Conservation (phyloP, 2,329 filamentous ascomycete genomes). For the Ophidiomyces ophidiicola region DNA sequence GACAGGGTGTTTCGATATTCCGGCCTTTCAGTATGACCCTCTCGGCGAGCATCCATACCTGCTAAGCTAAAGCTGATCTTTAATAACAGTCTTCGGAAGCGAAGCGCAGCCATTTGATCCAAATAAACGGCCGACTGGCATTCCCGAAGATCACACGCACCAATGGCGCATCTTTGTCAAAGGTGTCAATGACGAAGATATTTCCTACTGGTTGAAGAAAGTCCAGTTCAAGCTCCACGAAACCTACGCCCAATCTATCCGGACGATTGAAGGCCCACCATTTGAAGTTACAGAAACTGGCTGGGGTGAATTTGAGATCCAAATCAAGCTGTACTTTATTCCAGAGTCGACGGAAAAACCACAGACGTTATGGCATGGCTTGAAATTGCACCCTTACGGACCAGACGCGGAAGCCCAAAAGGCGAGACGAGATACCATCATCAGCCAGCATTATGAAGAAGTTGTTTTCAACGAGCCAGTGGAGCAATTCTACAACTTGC, state of each 20-base stretch:
- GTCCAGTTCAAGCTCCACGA: constrained; percentile 98
- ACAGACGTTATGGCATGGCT: constrained; percentile 84
- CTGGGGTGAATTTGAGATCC: constrained; percentile 96
- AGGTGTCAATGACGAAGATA: constrained; percentile 76
- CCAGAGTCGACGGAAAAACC: constrained; percentile 83
- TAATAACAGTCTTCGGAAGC: constrained; percentile 62
- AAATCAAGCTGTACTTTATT: constrained; percentile 87
- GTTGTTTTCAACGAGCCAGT: constrained; percentile 96
- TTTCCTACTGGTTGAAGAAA: constrained; percentile 90
- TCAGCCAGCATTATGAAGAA: constrained; percentile 78
- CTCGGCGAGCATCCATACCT: neutral
- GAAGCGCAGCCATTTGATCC: constrained; percentile 71
- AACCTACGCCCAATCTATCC: constrained; percentile 81
- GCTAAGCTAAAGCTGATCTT: constrained; percentile 5
- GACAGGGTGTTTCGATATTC: constrained; percentile 35
- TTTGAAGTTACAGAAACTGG: constrained; percentile 87
- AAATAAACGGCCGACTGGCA: constrained; percentile 58
- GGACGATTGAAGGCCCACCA: constrained; percentile 67
- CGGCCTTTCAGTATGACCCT: constrained; percentile 34
- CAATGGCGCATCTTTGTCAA: constrained; percentile 92
- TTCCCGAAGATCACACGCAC: constrained; percentile 87
- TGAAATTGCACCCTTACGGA: constrained; percentile 84
- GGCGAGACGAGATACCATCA: constrained; percentile 51
- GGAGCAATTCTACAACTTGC: constrained; percentile 75
- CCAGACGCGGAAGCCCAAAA: constrained; percentile 61